These are phyloP conservation scores for Saussurea involucrata DNA, from an alignment of 129 eudicot species.

Conservation along the genomic window DNA sequence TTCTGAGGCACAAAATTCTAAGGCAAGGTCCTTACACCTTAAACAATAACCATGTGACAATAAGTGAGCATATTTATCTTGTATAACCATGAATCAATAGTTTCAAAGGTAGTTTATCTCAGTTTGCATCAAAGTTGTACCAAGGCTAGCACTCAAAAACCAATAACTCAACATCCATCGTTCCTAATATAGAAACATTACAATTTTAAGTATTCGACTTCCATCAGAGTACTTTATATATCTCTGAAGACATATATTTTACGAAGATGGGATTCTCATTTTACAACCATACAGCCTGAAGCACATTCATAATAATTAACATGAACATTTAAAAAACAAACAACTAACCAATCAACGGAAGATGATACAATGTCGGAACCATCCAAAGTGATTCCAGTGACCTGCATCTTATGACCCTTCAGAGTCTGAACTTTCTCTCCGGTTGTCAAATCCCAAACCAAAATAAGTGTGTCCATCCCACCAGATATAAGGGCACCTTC, in stretches of 20 bases:
- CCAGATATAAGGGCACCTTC: conserved; percentile 91
- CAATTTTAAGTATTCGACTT: conserved; percentile 9
- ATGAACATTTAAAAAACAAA: neutral
- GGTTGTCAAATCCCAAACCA: conserved; percentile 75
- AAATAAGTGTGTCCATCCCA: conserved; percentile 91
- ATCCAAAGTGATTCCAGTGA: conserved; percentile 75
- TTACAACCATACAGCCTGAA: conserved; percentile 10
- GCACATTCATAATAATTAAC: neutral
- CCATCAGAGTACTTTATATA: conserved; percentile 4
- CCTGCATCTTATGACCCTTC: conserved; percentile 85
- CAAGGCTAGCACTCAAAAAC: neutral
- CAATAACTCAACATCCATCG: neutral
- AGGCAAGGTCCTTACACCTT: neutral
- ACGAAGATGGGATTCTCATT: neutral
- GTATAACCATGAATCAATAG: conserved; percentile 3
- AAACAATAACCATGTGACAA: neutral
- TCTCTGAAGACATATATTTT: neutral
- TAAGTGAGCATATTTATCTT: neutral
- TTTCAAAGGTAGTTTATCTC: neutral
- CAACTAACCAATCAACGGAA: conserved; percentile 78
- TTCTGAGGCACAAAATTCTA: neutral
- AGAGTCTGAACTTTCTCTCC: conserved; percentile 74
- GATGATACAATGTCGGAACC: conserved; percentile 74
- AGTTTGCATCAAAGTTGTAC: neutral
- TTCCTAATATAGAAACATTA: neutral